Base-by-base conservation (phyloP, 2,329 filamentous ascomycete species). In the Paradendryphiella salina region DNA sequence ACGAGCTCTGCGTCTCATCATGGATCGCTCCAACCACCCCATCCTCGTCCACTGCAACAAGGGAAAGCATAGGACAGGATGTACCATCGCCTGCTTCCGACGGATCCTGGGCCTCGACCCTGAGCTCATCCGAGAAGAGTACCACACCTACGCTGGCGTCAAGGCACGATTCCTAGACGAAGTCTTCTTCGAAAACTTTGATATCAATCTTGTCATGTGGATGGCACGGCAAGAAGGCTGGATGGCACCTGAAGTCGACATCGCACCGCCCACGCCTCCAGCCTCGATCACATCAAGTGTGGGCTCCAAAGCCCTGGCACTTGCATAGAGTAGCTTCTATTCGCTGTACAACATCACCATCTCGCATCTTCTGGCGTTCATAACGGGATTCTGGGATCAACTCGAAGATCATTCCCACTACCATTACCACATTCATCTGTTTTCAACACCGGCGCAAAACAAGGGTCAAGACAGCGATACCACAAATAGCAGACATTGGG, bases 21-120 rank as follows among this genome's bases (percentile, higher is more conserved):
- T 93, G 45, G 83, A 95, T 65, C 81, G 81, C 40, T 74, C 79
- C 28, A 90, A 95, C 56, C 85, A 94, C 59, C 92, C 92, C 0
- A 74, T 96, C 9, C 79, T 96, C 32, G 82, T 96, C 38, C 92
- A 96, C 73, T 96, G 92, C 80, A 96, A 96, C 69, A 92, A 96
- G 62, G 92, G 92, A 69, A 94, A 86, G 81, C 92, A 96, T 69
- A 87, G 92, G 50, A 96, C 92, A 14, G 92, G 92, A 17, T 96
- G 91, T 67, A 87, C 94, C n/a, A 82, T 92, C 40, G 92, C 85
- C 14, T 85, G 88, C 50, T 81, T 95, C 56, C 85, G 91, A 56
- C 89, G 88, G 69, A 75, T 89, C 10, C 82, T 58, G 26, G 67
- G 87, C 11, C 89, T 88, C 85, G 76, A 84, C 14, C 70, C 84